These are phyloP conservation scores for Aspergillus aculeatinus DNA, from an alignment of 2,329 filamentous ascomycete genomes.

Conservation along the genomic window DNA sequence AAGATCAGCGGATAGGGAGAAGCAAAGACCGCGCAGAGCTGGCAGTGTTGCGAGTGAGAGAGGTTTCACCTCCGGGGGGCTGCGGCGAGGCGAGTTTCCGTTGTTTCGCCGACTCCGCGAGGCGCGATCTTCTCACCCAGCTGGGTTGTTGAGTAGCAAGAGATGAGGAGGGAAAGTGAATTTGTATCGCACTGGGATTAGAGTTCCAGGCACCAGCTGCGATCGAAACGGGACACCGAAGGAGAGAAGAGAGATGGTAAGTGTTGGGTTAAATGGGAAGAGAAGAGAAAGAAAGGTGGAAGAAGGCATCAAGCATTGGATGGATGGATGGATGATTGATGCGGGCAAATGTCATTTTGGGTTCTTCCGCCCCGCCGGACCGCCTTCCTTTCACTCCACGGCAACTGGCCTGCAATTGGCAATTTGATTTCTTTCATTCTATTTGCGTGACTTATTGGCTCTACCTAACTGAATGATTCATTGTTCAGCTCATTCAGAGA, in stretches of 20 bases:
- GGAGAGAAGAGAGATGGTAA: neutral
- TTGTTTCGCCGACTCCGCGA: neutral
- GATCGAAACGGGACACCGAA: neutral
- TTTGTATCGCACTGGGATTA: neutral
- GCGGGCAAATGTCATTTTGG: neutral
- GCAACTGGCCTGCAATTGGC: too few species aligned
- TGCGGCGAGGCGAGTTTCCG: neutral
- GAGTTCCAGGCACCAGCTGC: neutral
- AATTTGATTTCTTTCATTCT: too few species aligned
- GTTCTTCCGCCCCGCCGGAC: neutral
- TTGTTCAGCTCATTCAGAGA: neutral
- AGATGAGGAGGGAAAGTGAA: neutral
- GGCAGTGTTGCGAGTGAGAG: neutral
- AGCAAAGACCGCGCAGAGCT: neutral
- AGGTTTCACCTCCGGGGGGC: neutral
- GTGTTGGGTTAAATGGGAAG: neutral
- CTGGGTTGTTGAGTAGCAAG: neutral
- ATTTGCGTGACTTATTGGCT: too few species aligned
- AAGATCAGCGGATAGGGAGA: neutral
- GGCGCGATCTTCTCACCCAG: neutral
- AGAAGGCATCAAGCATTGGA: neutral
- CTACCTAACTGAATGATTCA: too few species aligned
- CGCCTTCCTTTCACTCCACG: neutral
- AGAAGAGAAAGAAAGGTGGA: neutral
- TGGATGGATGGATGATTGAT: neutral